Base-by-base conservation (phyloP, 2,329 filamentous ascomycete genomes). In the Penicillium sclerotiorum region DNA sequence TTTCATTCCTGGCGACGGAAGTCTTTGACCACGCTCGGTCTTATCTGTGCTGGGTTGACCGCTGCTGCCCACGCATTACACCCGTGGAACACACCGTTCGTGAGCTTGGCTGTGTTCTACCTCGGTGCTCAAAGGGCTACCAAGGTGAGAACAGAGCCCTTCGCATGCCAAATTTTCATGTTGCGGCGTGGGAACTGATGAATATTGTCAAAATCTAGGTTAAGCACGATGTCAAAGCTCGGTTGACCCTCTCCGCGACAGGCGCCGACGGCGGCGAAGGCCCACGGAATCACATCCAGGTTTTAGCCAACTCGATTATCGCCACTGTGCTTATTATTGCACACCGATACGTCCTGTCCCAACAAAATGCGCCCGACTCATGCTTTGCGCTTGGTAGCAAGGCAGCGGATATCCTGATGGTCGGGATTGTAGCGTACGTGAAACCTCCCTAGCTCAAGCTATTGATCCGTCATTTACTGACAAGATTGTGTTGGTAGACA, bases 21-120 rank as follows among this genome's bases (percentile, higher is more conserved):
- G 48, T 92, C 87, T 20, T 80, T 99, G 32, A 97, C 93, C 1
- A 83, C 87, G 0, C 74, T 79, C 6, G 93, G 92, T 53, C 83
- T 96, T 60, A 60, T 87, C 30, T 81, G 83, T 11, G 93, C 93
- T 3, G 77, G 79, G 5, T 62, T 87, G 36, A 95, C 92, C 4
- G 92, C 90, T 4, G 70, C 81, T 38, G 83, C 88, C 9, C 94
- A 99, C 70, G 90, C 91, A 13, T 74, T 92, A n/a, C 92, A 97
- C 71, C 93, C 93, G 3, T 96, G 90, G 87, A 89, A 89, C 52
- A 77, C 92, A n/a, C 92, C 90, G n/a, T 95, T 96, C 73, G 82
- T 82, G 22, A 79, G 96, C 9, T 79, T 97, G 2, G 81, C 82
- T 42, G 82, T 91, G 28, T 97, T 97, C 76, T 97, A 96, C 72